These are phyloP conservation scores for Peribolospora baueri DNA, from an alignment of 768 basidiomycete genomes.

Conservation along the genomic window DNA sequence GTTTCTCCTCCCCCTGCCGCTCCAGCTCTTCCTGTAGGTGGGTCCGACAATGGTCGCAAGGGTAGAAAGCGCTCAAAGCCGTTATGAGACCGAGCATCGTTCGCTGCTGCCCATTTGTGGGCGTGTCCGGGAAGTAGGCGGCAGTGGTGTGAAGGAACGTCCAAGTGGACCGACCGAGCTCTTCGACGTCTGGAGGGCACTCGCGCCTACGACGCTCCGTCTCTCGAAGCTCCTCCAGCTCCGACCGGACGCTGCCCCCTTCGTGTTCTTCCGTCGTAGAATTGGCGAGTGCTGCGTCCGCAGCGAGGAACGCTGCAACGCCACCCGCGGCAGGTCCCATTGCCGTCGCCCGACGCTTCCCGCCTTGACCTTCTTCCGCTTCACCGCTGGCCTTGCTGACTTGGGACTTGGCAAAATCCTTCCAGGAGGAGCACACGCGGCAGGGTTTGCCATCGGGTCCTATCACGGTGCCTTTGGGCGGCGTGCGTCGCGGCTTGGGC, in stretches of 20 bases:
- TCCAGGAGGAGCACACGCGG: slow-evolving; percentile 37
- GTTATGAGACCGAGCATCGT: slow-evolving; percentile 62
- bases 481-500: too few species aligned
- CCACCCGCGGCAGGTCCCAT: slow-evolving; percentile 8
- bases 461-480: slow-evolving; percentile 40
- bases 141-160: slow-evolving; percentile 88
- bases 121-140: slow-evolving; percentile 75
- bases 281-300: background rate
- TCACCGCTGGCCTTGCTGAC: too few species aligned
- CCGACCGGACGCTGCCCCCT: background rate
- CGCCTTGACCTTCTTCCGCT: too few species aligned
- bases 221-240: slow-evolving; percentile 8
- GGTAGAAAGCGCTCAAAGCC: slow-evolving; percentile 61
- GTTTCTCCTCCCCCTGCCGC: slow-evolving; percentile 36
- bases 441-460: slow-evolving; percentile 89
- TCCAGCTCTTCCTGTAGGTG: slow-evolving; percentile 54
- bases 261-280: background rate
- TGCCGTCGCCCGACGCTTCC: background rate
- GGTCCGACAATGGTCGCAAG: slow-evolving; percentile 59
- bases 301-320: background rate
- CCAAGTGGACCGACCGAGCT: slow-evolving; percentile 82
- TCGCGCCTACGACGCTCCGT: slow-evolving; percentile 24
- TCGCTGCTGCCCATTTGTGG: slow-evolving; percentile 45
- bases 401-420: too few species aligned
- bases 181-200: slow-evolving; percentile 76